Base-by-base conservation (phyloP, 805 yeast genomes). In the Ogataea haglerorum region DNA sequence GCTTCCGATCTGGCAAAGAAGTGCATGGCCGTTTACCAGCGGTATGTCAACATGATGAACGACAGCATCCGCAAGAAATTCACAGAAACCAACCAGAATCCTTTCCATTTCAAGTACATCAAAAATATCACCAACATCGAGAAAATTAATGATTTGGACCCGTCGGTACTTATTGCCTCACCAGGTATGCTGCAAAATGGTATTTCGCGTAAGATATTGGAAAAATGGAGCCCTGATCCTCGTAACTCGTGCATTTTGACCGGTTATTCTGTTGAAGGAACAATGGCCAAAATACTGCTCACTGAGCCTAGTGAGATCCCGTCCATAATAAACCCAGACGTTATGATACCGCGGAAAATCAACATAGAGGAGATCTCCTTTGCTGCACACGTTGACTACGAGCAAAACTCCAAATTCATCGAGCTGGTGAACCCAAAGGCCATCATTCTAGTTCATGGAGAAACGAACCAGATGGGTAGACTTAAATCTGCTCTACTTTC, bases 171-270 rank as follows among this genome's bases (percentile, higher is more conserved):
- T 64, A 76, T 93, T 25, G 99, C 99, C 0, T 80, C 95, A 32
- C 99, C 99, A 0, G 99, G 99, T 60, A 93, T 93, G 99, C 70
- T 93, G 35, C 99, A 91, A 61, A 90, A 85, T 59, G 99, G 99
- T 47, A 82, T 90, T 3, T 88, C 97, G 0, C 73, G 99, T 52
- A 93, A 85, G 52, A 69, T 93, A 15, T 71, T 93, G 21, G 99
- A 93, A 57, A 78, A 84, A 60, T 93, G 99, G 99, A 90, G 95
- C 5, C 99, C 99, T 0, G 98, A 93, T 54, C 85, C 95, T 3
- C 83, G 87, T 56, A 93, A 93, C 54, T 70, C 95, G 2, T 80
- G 89, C 18, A 76, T 93, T 16, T 64, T 93, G 59, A 93, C 99
- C 0, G 99, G 99, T 68, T 93, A 93, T 62, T 90, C 98, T 6